Evolutionary conservation across 352 stramenopile genomes (phyloP), one percentile per base, ranked within the genome.

Genomic region (Phytophthora boehmeriae): DNA sequence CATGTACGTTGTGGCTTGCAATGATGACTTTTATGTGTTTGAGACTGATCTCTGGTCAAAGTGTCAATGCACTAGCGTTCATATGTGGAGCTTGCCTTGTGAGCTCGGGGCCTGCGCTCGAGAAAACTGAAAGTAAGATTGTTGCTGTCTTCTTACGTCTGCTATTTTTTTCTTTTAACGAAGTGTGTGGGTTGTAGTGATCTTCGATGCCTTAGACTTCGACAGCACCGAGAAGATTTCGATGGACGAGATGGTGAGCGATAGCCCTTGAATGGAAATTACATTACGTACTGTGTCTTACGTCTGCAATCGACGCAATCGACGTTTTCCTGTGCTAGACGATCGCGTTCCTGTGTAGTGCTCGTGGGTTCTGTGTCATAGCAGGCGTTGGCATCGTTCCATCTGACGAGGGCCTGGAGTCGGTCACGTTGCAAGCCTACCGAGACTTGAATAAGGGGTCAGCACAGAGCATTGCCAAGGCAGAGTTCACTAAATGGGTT

Each of bases 161-260:
- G 25, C 6, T 30, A 30, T 6, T 30, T 30, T 30, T 8, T 30
- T 30, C 25, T 30, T n/a, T 6, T 8, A 30, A 30, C 25, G 25
- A 30, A 30, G 3, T 30, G 25, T 30, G 25, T 30, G 25, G 5
- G 19, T 28, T 56, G 14, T 25, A 92, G 83, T 92, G 53, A 71
- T 88, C 14, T 92, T 92, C 49, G 78, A 88, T n/a, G 78, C 80
- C 8, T 74, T 92, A 35, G 83, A 92, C 58, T 92, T 92, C 64
- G 79, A 87, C 63, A 59, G 68, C 41, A 92, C 80, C 0, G 78
- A 87, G 48, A 65, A 88, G 49, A 88, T 90, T 51, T 88, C 83
- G 2, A 88, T 92, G 76, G 83, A 92, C 55, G 83, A 92, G 54
- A 89, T 89, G 83, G 76, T 89, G 55, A 4, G 46, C 2, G 44